Evolutionary conservation across 192 early-diverging fungal species (phyloP).

Genomic region (Coemansia umbellata): DNA sequence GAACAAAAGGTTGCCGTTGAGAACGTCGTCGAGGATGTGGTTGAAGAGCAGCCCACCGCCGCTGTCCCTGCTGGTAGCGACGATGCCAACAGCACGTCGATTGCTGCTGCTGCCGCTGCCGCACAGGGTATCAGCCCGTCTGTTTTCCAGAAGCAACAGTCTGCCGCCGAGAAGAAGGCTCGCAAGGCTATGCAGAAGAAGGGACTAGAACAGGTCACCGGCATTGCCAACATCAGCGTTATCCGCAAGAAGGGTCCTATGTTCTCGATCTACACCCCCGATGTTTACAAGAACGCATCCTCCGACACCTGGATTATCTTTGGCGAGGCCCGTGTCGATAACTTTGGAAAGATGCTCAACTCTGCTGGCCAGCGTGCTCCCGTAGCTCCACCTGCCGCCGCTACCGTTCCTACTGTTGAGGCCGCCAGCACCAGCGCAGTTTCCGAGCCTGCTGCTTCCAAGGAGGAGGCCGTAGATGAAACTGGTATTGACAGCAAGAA

Average conservation of each 20-base stretch:
- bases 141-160: constrained; percentile 53
- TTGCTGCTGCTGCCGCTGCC: constrained; percentile 22
- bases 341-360: constrained; percentile 67
- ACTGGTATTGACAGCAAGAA: constrained; percentile 82
- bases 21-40: constrained; percentile 39
- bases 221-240: constrained; percentile 86
- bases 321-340: constrained; percentile 89
- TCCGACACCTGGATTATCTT: constrained; percentile 96
- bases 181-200: constrained; percentile 92
- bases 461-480: constrained; percentile 79
- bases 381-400: constrained; percentile 41
- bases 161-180: constrained; percentile 92
- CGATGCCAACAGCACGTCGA: constrained; percentile 10
- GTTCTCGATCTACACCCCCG: constrained; percentile 84
- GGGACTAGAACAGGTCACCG: constrained; percentile 82
- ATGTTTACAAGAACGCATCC: constrained; percentile 87
- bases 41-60: constrained; percentile 21
- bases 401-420: constrained; percentile 38
- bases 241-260: constrained; percentile 76
- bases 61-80: background rate
- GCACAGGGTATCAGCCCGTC: constrained; percentile 30
- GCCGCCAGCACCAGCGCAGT: constrained; percentile 36
- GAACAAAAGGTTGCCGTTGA: constrained; percentile 40
- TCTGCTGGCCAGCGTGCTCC: constrained; percentile 56
- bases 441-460: constrained; percentile 9